Conservation (phyloP, 768 basidiomycete genomes). For the Suillus placidus region DNA sequence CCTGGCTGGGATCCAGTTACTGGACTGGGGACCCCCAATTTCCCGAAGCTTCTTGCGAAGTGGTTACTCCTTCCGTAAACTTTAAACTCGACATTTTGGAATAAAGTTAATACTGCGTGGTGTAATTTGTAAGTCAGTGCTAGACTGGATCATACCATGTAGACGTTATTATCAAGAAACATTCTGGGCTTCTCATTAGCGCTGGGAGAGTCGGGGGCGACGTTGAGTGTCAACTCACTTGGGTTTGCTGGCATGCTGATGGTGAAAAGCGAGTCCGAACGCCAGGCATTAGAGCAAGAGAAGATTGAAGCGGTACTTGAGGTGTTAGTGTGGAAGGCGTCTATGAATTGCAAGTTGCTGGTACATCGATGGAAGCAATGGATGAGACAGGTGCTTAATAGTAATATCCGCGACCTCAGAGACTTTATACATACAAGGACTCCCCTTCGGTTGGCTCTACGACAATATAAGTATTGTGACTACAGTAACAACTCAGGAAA, state of each 20-base stretch:
- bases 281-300: constrained; percentile 67
- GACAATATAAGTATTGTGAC: too few species aligned
- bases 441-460: too few species aligned
- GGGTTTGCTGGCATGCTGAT: constrained; percentile 91
- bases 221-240: constrained; percentile 78
- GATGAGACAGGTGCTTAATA: constrained; percentile 17
- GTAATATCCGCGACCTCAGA: neutral
- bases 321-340: constrained; percentile 68
- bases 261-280: constrained; percentile 81
- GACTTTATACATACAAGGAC: neutral
- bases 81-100: neutral
- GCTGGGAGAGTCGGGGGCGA: constrained; percentile 56
- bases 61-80: constrained; percentile 43
- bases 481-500: too few species aligned
- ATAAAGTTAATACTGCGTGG: neutral
- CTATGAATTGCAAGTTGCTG: constrained; percentile 66
- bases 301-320: constrained; percentile 63
- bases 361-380: constrained; percentile 41
- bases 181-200: neutral
- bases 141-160: neutral
- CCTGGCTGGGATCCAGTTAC: constrained; percentile 38
- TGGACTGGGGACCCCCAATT: constrained; percentile 46
- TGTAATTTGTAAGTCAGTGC: neutral
- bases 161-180: neutral
- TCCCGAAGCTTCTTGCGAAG: constrained; percentile 47